A percentile compares a stretch with the other conserved stretches of the same genome.
Evolutionary conservation across 2,329 filamentous ascomycete genomes (phyloP).

Genomic region (Aspergillus fijiensis): DNA sequence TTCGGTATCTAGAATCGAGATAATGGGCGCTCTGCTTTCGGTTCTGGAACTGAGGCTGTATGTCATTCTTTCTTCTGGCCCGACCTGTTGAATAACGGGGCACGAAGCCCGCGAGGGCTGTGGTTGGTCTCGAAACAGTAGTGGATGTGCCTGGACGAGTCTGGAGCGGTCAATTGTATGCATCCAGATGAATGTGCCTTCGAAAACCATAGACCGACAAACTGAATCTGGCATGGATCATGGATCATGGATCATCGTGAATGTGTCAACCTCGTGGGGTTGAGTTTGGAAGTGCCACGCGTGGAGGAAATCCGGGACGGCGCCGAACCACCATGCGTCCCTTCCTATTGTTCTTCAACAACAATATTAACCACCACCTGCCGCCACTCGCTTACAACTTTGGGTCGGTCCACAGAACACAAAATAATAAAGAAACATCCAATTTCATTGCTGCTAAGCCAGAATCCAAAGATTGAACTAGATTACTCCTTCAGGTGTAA

Average conservation of each 20-base stretch:
- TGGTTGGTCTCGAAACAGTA: background rate
- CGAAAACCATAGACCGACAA: no score
- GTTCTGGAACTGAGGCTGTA: background rate
- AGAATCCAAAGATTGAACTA: constrained; percentile 7
- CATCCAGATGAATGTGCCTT: background rate
- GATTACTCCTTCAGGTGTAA: constrained; percentile 57
- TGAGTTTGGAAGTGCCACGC: background rate
- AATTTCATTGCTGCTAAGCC: constrained; percentile 1
- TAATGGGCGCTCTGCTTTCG: background rate
- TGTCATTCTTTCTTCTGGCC: background rate
- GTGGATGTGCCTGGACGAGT: background rate
- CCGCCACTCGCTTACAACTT: background rate
- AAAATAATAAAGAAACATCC: background rate
- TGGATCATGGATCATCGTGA: background rate
- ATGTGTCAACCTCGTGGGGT: background rate
- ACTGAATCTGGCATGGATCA: background rate
- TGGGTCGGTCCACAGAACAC: background rate
- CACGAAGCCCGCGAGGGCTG: background rate
- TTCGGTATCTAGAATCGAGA: background rate
- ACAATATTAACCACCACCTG: constrained; percentile 15
- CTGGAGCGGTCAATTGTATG: background rate
- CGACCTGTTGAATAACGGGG: background rate
- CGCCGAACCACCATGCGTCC: background rate
- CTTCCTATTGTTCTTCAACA: constrained; percentile 20
- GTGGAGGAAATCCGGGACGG: background rate